Conservation (phyloP, 768 basidiomycete genomes). For the Auricularia cornea region DNA sequence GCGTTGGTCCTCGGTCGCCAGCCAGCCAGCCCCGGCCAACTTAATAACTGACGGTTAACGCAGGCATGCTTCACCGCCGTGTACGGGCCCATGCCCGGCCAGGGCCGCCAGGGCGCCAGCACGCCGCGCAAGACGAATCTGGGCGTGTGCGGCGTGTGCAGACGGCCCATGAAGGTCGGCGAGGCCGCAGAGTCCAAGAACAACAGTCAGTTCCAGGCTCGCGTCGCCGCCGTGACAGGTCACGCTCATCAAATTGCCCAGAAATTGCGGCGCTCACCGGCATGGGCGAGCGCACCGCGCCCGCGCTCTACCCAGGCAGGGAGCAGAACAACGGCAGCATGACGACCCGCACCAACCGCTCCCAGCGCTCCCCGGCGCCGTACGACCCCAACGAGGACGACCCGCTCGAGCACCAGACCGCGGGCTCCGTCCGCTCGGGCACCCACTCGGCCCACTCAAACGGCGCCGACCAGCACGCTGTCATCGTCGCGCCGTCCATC, state of each 20-base stretch:
- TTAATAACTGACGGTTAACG: slow-evolving; percentile 2
- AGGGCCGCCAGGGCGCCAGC: slow-evolving; percentile 36
- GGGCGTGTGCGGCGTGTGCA: slow-evolving; percentile 94
- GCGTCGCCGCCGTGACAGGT: slow-evolving; percentile 6
- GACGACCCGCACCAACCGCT: slow-evolving; percentile 22
- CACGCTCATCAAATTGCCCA: slow-evolving; percentile 23
- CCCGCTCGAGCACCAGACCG: slow-evolving; percentile 51
- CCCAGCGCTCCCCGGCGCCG: slow-evolving; percentile 17
- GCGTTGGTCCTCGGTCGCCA: slow-evolving; percentile 13
- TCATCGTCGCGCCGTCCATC: slow-evolving; percentile 87
- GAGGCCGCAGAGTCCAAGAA: slow-evolving; percentile 80
- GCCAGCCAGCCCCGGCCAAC: neutral
- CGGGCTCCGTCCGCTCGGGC: slow-evolving; percentile 29
- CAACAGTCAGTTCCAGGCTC: slow-evolving; percentile 59
- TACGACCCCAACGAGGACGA: slow-evolving; percentile 82
- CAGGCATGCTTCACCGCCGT: slow-evolving; percentile 96
- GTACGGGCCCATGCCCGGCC: slow-evolving; percentile 76
- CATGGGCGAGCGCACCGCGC: slow-evolving; percentile 55
- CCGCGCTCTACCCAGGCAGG: slow-evolving; percentile 60
- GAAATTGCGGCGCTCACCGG: slow-evolving; percentile 93
- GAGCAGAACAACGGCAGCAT: slow-evolving; percentile 42
- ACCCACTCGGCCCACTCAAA: slow-evolving; percentile 35
- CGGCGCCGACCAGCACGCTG: slow-evolving; percentile 20
- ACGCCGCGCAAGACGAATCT: slow-evolving; percentile 66
- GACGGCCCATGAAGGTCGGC: slow-evolving; percentile 92